Percentiles rank a stretch among this genome's conserved stretches.
These are phyloP conservation scores for Boletus edulis DNA, from an alignment of 768 basidiomycete genomes.

Conservation along the genomic window DNA sequence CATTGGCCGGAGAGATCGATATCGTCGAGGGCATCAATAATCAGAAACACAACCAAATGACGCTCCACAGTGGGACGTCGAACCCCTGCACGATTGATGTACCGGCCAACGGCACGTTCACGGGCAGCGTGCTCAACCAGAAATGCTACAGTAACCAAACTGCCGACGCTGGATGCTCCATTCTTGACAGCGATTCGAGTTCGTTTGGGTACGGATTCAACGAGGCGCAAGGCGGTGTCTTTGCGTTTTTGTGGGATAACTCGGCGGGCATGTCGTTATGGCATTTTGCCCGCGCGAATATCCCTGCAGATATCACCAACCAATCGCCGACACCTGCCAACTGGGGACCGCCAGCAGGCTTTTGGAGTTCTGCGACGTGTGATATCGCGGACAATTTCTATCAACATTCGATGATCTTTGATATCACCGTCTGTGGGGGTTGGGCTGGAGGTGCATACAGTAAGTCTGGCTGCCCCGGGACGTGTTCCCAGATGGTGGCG, in stretches of 20 bases:
- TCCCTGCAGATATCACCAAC: conserved; percentile 49
- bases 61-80: conserved; percentile 55
- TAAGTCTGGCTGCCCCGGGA: conserved; percentile 37
- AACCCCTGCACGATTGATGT: conserved; percentile 28
- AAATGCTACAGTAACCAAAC: conserved; percentile 40
- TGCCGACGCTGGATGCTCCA: conserved; percentile 50
- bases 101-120: conserved; percentile 14
- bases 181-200: conserved; percentile 35
- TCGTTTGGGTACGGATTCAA: conserved; percentile 42
- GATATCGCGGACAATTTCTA: conserved; percentile 48
- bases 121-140: conserved; percentile 19
- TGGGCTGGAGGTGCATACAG: conserved; percentile 26
- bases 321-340: conserved; percentile 40
- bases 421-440: conserved; percentile 32
- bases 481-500: conserved; percentile 46
- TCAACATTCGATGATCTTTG: conserved; percentile 45
- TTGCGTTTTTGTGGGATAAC: conserved; percentile 51
- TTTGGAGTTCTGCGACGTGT: conserved; percentile 48
- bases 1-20: conserved; percentile 61
- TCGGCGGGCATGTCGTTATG: conserved; percentile 49
- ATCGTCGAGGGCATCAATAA: conserved; percentile 71
- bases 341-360: conserved; percentile 53
- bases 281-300: conserved; percentile 48
- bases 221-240: conserved; percentile 48
- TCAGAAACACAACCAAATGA: conserved; percentile 56